phyloP scores from a whole-genome alignment of 129 eudicot species.

The Centella asiatica region DNA sequence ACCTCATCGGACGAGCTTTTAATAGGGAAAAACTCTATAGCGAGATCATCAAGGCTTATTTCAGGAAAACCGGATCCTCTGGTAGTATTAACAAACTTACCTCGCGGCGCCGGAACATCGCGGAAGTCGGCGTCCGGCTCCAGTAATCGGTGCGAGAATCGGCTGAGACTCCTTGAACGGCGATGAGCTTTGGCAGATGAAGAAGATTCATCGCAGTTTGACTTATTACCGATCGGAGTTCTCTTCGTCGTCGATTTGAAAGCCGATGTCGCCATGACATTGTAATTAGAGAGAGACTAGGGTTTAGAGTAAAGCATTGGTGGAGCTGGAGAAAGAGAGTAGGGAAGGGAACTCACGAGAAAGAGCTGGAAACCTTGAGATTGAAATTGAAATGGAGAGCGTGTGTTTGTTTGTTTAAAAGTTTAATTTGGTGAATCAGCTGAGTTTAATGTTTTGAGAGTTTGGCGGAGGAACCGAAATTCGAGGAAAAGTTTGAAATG shows the following conservation, averaged over 20 bases:
- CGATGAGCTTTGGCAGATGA: constrained; percentile 34
- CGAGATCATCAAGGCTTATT: constrained; percentile 84
- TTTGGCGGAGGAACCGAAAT: constrained; percentile 34
- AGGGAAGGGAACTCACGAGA: constrained; percentile 5
- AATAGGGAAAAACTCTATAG: constrained; percentile 63
- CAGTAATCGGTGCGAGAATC: constrained; percentile 50
- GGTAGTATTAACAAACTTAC: constrained; percentile 78
- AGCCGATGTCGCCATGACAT: constrained; percentile 77
- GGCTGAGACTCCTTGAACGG: constrained; percentile 74
- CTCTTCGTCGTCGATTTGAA: constrained; percentile 81
- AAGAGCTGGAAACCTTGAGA: constrained; percentile 11
- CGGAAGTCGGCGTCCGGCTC: constrained; percentile 19
- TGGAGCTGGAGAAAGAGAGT: background rate
- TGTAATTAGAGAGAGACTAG: background rate
- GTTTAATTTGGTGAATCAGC: too few relatives aligned
- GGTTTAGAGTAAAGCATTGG: background rate
- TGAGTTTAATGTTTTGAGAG: background rate
- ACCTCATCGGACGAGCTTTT: constrained; percentile 26
- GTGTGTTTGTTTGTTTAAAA: too few relatives aligned
- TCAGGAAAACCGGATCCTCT: constrained; percentile 68
- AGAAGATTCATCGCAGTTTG: constrained; percentile 31
- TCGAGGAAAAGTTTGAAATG: constrained; percentile 17
- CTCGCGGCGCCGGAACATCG: constrained; percentile 39
- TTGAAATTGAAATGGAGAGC: constrained; percentile 2
- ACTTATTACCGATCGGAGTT: constrained; percentile 30